Percentiles rank a stretch among this genome's conserved stretches.
These are phyloP conservation scores for Podospora tetraspora DNA, from an alignment of 495 filamentous ascomycete genomes.

Conservation along the genomic window DNA sequence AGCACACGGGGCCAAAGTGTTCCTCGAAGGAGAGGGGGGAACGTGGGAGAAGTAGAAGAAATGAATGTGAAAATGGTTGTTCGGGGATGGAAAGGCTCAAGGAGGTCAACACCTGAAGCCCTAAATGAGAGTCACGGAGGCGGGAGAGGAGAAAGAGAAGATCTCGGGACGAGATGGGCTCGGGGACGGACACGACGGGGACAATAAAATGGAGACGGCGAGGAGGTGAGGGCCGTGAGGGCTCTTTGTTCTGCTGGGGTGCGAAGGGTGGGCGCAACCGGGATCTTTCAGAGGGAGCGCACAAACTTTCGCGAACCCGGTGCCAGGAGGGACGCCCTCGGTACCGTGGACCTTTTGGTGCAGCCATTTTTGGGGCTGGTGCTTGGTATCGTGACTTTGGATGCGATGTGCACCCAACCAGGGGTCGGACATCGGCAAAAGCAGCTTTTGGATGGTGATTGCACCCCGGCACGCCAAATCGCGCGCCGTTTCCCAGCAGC, in stretches of 20 bases:
- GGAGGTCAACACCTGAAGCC: constrained; percentile 17
- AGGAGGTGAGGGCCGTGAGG: constrained; percentile 7
- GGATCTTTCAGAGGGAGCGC: not conserved
- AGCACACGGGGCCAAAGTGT: constrained; percentile 4
- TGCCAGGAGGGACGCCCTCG: not conserved
- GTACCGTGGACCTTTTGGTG: not conserved
- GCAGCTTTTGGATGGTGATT: not conserved
- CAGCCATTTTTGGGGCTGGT: not conserved
- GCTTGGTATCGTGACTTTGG: not conserved
- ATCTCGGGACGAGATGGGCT: constrained; percentile 1
- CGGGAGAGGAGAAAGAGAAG: constrained; percentile 13
- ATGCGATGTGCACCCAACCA: not conserved
- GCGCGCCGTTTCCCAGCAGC: constrained; percentile 10
- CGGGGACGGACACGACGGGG: constrained; percentile 15
- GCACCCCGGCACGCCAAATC: not conserved
- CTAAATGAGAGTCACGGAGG: constrained; percentile 22
- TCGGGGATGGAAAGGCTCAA: constrained; percentile 21
- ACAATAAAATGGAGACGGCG: constrained; percentile 14
- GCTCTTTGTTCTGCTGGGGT: not conserved
- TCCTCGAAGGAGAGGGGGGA: constrained; percentile 9
- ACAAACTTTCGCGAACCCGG: not conserved
- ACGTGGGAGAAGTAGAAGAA: constrained; percentile 2
- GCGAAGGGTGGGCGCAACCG: not conserved
- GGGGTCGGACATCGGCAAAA: not conserved
- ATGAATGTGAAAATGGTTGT: constrained; percentile 24